phyloP scores from a whole-genome alignment of 2,329 filamentous ascomycete species.

The Elsinoe fawcettii region DNA sequence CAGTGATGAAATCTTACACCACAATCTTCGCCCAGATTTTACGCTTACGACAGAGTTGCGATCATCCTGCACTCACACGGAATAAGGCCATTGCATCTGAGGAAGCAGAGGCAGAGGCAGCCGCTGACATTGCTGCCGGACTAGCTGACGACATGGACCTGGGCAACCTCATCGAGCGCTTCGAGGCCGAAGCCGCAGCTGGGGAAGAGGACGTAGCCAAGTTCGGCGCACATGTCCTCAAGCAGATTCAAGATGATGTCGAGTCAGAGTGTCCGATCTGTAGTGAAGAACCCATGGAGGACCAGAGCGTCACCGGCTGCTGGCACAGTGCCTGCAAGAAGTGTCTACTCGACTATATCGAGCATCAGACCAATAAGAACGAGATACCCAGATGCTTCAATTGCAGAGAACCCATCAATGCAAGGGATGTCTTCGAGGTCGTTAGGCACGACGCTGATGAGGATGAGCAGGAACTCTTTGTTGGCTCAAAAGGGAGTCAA shows the following conservation, averaged over 20 bases:
- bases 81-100: conserved; percentile 79
- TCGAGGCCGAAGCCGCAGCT: conserved; percentile 56
- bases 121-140: conserved; percentile 70
- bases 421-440: conserved; percentile 85
- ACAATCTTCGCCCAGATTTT: conserved; percentile 97
- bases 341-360: conserved; percentile 83
- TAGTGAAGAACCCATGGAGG: conserved; percentile 88
- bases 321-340: conserved; percentile 97
- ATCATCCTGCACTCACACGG: conserved; percentile 81
- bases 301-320: conserved; percentile 89
- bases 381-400: conserved; percentile 78
- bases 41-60: conserved; percentile 85
- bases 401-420: conserved; percentile 75
- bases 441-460: conserved; percentile 61
- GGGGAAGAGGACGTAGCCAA: conserved; percentile 54
- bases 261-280: conserved; percentile 90
- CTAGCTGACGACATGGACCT: conserved; percentile 95
- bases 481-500: conserved; percentile 3
- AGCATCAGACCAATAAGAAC: conserved; percentile 71
- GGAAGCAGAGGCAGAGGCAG: conserved; percentile 72
- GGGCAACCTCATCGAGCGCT: conserved; percentile 72
- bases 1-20: conserved; percentile 88
- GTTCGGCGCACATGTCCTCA: conserved; percentile 80
- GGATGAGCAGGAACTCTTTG: conserved; percentile 21
- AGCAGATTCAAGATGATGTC: conserved; percentile 84